phyloP scores from a whole-genome alignment of 2,329 filamentous ascomycete genomes.

The Falciphora oryzae region DNA sequence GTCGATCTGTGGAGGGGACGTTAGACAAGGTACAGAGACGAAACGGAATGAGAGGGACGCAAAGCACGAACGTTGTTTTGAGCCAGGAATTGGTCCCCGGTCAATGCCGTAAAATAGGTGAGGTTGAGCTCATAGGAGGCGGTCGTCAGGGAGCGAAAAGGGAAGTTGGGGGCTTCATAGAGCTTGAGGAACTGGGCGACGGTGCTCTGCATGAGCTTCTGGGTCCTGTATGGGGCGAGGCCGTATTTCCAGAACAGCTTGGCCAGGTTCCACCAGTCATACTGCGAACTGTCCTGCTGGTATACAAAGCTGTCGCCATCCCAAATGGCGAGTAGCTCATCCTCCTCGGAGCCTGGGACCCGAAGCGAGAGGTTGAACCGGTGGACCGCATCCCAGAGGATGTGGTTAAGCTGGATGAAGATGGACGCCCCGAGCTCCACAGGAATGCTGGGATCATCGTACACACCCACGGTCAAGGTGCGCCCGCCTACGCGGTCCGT shows the following conservation, averaged over 20 bases:
- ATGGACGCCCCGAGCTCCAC: conserved; percentile 90
- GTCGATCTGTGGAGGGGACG: conserved; percentile 41
- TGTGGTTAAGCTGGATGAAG: conserved; percentile 80
- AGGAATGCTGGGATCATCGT: conserved; percentile 58
- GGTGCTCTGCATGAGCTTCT: conserved; percentile 64
- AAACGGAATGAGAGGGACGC: neutral
- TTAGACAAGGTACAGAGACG: neutral
- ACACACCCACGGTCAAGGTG: conserved; percentile 76
- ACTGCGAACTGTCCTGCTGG: conserved; percentile 50
- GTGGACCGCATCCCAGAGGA: conserved; percentile 67
- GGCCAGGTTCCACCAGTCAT: conserved; percentile 72
- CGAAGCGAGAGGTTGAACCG: conserved; percentile 62
- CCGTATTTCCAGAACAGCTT: conserved; percentile 86
- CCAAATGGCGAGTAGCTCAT: conserved; percentile 70
- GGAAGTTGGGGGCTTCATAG: conserved; percentile 78
- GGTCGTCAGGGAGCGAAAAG: conserved; percentile 70
- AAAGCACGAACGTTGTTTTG: conserved; percentile 48
- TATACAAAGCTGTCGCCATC: conserved; percentile 72
- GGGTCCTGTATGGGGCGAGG: conserved; percentile 65
- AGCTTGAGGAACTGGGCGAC: conserved; percentile 70
- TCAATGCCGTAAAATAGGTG: conserved; percentile 57
- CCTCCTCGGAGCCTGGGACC: conserved; percentile 39
- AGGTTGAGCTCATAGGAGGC: conserved; percentile 64
- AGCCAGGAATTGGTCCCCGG: conserved; percentile 67
- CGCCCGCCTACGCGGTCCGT: conserved; percentile 75